Conservation (phyloP, 2,329 filamentous ascomycete genomes). For the Cyphellophora europaea region DNA sequence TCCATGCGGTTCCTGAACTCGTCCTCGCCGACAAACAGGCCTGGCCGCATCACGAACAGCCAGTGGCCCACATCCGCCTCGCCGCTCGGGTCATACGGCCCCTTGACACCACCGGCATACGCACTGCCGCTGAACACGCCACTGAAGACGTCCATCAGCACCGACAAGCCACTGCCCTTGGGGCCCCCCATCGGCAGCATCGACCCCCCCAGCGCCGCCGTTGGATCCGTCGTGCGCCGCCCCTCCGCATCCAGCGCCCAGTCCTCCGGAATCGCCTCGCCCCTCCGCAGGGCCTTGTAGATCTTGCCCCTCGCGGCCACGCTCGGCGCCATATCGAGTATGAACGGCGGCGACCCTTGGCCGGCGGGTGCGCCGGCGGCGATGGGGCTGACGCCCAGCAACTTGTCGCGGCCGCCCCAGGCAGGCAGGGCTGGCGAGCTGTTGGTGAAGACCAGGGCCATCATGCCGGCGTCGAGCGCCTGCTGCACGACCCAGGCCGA, state of each 20-base stretch:
- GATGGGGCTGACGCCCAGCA: conserved; percentile 66
- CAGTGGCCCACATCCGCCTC: conserved; percentile 68
- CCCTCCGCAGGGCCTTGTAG: conserved; percentile 33
- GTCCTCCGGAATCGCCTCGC: conserved; percentile 36
- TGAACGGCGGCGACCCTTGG: conserved; percentile 47
- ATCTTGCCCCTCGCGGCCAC: conserved; percentile 37
- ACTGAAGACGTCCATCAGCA: conserved; percentile 88
- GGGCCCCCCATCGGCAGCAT: conserved; percentile 83
- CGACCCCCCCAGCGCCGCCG: conserved; percentile 57
- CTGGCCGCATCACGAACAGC: conserved; percentile 60
- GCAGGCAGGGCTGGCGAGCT: conserved; percentile 63
- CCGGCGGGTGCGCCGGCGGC: conserved; percentile 65
- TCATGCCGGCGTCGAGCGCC: conserved; percentile 62
- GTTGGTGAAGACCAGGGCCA: conserved; percentile 63
- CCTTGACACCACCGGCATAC: conserved; percentile 67
- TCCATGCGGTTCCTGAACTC: conserved; percentile 57
- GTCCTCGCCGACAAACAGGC: conserved; percentile 61
- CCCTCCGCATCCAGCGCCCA: conserved; percentile 71
- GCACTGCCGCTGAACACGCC: conserved; percentile 66
- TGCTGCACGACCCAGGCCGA: conserved; percentile 70
- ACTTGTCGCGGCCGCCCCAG: conserved; percentile 58
- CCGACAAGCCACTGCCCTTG: conserved; percentile 65
- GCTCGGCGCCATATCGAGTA: conserved; percentile 37
- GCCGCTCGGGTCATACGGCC: conserved; percentile 66
- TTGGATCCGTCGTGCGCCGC: conserved; percentile 60